Evolutionary conservation across 768 basidiomycete species (phyloP), one percentile per base, ranked within the genome.

Genomic region (Tulasnella sp.): DNA sequence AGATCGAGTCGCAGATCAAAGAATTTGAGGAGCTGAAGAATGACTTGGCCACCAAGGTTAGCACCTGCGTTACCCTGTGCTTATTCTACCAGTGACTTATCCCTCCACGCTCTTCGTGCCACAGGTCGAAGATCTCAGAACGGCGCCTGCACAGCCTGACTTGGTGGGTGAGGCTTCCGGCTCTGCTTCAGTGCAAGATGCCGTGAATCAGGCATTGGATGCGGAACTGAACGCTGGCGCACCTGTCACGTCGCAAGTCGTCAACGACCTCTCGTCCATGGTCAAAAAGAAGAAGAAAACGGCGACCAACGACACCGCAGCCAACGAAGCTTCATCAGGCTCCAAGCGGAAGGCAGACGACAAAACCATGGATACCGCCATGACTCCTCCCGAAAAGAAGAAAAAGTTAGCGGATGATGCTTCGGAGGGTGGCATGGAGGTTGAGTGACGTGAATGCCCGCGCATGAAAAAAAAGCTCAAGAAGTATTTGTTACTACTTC

Each of bases 81-180:
- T 27, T 19, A 24, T 24, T 29, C 26, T 56, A 58, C 24, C 3
- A 7, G 7, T 29, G 34, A 61, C 42, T 43, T 47, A 19, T 17
- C 26, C 1, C 2, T 62, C 19, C 23, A 43, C 10, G 27, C 7
- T 29, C 17, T 3, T 19, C 9, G 17, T 48, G n/a, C 11, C 42
- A n/a, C 62, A 93, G 90, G 84, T 97, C 17, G 94, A 96, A 54
- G 94, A 97, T 66, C 76, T 96, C 30, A 94, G 89, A 72, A 81
- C 83, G 3, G 77, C 83, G 4, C 92, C 92, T 0, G 81, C 80
- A 51, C 80, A 88, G 27, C 27, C 44, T 9, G 60, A 58, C 11
- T 26, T 29, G 15, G 38, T 26, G 24, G 49, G 54, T 29, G 56
- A 56, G 45, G 23, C 48, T 15, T 68, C 74, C 7, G 67, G 75